Base-by-base conservation (phyloP, 1,284 basidiomycete species). In the Naganishia sp. region DNA sequence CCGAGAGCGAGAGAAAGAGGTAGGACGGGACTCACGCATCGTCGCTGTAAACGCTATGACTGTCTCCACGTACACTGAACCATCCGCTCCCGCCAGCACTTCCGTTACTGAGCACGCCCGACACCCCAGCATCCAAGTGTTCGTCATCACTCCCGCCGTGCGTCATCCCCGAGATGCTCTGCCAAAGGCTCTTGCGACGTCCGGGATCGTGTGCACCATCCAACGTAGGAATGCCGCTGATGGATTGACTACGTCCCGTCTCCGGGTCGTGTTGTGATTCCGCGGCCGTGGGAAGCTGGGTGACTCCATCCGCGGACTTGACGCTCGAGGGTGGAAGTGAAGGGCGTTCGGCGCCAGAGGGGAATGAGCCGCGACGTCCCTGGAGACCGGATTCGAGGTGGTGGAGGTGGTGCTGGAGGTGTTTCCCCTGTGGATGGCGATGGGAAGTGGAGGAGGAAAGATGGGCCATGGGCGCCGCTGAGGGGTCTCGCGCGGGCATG, bases 401-500 rank as follows among this genome's bases (percentile, higher is more conserved):
- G n/a, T 49, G 48, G 36, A 21, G 36, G 36, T 50, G 57, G 11
- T 50, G 57, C 21, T 21, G 21, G 21, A 21, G 21, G 15, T 61
- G 48, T 15, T 61, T 36, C 18, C 23, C 28, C 28, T 28, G 36
- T 25, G 18, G 57, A 21, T 42, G 57, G 10, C 39, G 57, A 6
- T 49, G 46, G 11, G 13, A 6, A 3, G 31, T 25, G 15, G 57
- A 31, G 45, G 28, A 18, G 21, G 48, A 31, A 9, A 61, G 39
- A 33, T 61, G 59, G 36, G 48, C 59, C 48, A 61, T 52, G 2
- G 59, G 59, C 48, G 59, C 42, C 21, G 59, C 59, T 28, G 59
- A 52, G 21, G 59, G 59, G 33, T 61, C 59, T 28, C 59, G 28
- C 0, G 59, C 59, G 16, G 59, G 59, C 59, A 61, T 61, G 48